phyloP scores from a whole-genome alignment of 768 basidiomycete genomes.

The Naganishia antarctica region DNA sequence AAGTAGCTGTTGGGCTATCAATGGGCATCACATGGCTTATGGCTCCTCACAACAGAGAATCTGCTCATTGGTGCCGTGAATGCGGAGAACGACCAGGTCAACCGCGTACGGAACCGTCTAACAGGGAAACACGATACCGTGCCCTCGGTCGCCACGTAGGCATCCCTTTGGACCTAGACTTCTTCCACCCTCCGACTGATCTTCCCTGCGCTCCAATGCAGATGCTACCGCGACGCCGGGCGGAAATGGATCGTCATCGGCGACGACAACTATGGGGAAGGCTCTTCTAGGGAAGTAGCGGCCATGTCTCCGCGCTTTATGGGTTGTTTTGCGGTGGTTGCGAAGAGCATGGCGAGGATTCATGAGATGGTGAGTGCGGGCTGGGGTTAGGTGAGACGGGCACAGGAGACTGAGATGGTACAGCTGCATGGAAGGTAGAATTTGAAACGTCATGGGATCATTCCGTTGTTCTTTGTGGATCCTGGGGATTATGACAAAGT shows the following conservation, averaged over 20 bases:
- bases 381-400: slow-evolving; percentile 21
- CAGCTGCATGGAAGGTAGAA: no score
- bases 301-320: slow-evolving; percentile 93
- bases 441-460: no score
- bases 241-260: slow-evolving; percentile 28
- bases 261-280: slow-evolving; percentile 31
- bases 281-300: slow-evolving; percentile 28
- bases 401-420: no score
- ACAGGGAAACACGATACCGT: slow-evolving; percentile 28
- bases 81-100: slow-evolving; percentile 22
- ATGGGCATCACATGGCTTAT: no score
- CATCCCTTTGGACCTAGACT: not conserved
- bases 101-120: slow-evolving; percentile 23
- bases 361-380: slow-evolving; percentile 28
- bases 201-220: not conserved
- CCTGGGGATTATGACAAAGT: slow-evolving; percentile 21
- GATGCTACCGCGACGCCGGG: slow-evolving; percentile 23
- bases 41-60: slow-evolving; percentile 18
- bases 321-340: slow-evolving; percentile 51
- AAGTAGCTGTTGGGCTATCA: not conserved
- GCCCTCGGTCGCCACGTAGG: slow-evolving; percentile 25
- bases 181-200: not conserved
- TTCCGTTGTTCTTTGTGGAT: slow-evolving; percentile 14
- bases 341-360: slow-evolving; percentile 29
- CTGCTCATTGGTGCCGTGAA: slow-evolving; percentile 32